Percentiles rank a stretch among this genome's conserved stretches.
Conservation (phyloP, 208 protist genomes). For the Wallacemonas sp. region DNA sequence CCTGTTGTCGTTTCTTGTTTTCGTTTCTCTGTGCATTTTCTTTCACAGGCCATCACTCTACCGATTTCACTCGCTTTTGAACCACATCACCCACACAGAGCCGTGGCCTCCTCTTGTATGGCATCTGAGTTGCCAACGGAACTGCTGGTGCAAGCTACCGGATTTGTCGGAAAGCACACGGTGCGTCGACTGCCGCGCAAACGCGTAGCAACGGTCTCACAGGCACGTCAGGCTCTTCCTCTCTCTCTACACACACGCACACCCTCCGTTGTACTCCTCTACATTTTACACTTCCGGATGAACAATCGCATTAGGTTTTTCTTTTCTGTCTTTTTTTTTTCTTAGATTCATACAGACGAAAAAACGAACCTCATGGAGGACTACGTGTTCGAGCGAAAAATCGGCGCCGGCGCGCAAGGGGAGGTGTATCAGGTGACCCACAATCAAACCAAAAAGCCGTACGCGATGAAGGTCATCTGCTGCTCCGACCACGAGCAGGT, state of each 20-base stretch:
- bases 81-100: too few species aligned
- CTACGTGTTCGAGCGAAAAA: conserved; percentile 60
- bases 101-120: too few species aligned
- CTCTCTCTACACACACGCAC: not conserved
- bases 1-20: too few species aligned
- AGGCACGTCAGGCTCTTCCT: too few species aligned
- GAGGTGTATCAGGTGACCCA: conserved; percentile 76
- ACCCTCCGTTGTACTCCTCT: not conserved
- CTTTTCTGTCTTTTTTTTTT: conserved; percentile 21
- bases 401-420: conserved; percentile 83
- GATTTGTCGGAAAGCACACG: too few species aligned
- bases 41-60: too few species aligned
- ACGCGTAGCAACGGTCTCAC: too few species aligned
- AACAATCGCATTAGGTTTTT: conserved; percentile 8
- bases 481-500: conserved; percentile 63
- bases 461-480: conserved; percentile 88
- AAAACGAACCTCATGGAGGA: conserved; percentile 86
- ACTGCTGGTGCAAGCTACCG: too few species aligned
- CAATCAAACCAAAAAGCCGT: conserved; percentile 38
- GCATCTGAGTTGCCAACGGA: too few species aligned
- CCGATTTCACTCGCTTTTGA: too few species aligned
- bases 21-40: too few species aligned
- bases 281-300: not conserved
- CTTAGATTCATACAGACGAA: not conserved
- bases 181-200: too few species aligned